Evolutionary conservation across 2,329 filamentous ascomycete genomes (phyloP), one percentile per base, ranked within the genome.

Genomic region (Epichloe coenophiala): DNA sequence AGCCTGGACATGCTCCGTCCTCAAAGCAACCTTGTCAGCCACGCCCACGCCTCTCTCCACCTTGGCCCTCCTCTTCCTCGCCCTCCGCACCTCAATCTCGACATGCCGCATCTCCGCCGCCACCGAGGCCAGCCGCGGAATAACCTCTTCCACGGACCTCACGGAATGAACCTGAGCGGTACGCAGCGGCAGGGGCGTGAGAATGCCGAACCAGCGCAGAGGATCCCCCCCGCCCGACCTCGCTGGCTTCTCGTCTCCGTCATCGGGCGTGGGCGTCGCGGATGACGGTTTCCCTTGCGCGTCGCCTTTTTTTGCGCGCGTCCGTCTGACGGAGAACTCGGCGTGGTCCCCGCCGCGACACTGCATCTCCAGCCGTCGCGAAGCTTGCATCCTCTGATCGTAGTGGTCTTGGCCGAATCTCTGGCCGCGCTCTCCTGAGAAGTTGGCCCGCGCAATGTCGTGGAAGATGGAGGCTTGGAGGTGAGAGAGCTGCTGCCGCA

Each of bases 391-490:
- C 45, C 86, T 76, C 56, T 80, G 76, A 63, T 90, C 84, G 61
- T 86, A 91, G 60, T 78, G 76, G 58, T 87, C 82, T 55, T 72
- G 75, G 3, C 84, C 85, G 61, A 84, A 89, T 41, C 79, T 72
- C 54, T 79, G 63, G 35, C 81, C 77, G 12, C 77, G 71, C 60
- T 79, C 73, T n/a, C 78, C 79, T 31, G 77, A 71, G 65, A 87
- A 89, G 67, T 89, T 88, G 54, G 86, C 86, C 51, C 85, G 77
- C n/a, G 86, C 83, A 40, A 90, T 71, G 56, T 71, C 68, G 51
- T 77, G 74, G 60, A 73, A 78, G 55, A 85, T 73, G 48, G 68
- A 67, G 19, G 74, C 68, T 55, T 87, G 76, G 19, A 77, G 66
- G 12, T 63, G 60, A 42, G 71, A 70, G 39, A 89, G 72, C 42